phyloP scores from a whole-genome alignment of 176 grass and related monocot species.

The Aechmea fasciata region DNA sequence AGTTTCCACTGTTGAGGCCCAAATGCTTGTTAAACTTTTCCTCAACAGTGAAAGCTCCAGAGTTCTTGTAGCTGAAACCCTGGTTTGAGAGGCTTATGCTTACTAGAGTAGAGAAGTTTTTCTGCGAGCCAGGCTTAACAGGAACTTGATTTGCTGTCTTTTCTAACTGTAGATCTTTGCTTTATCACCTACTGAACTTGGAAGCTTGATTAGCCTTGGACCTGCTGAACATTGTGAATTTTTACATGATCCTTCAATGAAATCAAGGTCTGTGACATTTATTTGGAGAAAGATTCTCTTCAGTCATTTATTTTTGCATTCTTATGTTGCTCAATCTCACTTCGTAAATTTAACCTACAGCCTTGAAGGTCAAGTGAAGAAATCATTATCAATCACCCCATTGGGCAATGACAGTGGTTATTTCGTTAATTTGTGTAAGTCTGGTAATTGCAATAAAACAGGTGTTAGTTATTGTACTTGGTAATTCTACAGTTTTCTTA shows the following conservation, averaged over 20 bases:
- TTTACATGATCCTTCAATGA: conserved; percentile 96
- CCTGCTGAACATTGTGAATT: conserved; percentile 94
- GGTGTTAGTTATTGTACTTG: neutral
- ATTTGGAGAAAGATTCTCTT: neutral
- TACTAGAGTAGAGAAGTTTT: no score
- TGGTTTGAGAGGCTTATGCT: no score
- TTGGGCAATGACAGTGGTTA: conserved; percentile 49
- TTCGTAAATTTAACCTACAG: conserved; percentile 8
- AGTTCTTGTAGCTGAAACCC: no score
- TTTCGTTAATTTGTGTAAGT: conserved; percentile 78
- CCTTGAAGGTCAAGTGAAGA: conserved; percentile 80
- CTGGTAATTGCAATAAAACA: neutral
- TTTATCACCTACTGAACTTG: conserved; percentile 87
- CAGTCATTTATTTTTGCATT: neutral
- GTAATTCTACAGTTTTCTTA: conserved; percentile 9
- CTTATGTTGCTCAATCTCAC: conserved; percentile 13
- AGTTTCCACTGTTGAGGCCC: no score
- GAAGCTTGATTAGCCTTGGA: conserved; percentile 73
- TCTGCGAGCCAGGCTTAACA: conserved; percentile 6
- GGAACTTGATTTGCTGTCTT: conserved; percentile 9
- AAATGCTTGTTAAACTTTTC: no score
- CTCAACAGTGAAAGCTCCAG: no score
- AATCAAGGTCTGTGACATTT: conserved; percentile 62
- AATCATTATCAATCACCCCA: conserved; percentile 56
- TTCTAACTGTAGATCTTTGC: conserved; percentile 54